A percentile compares a stretch with the other conserved stretches of the same genome.
phyloP scores from a whole-genome alignment of 257 asterid genomes.

The Handroanthus guayacan region DNA sequence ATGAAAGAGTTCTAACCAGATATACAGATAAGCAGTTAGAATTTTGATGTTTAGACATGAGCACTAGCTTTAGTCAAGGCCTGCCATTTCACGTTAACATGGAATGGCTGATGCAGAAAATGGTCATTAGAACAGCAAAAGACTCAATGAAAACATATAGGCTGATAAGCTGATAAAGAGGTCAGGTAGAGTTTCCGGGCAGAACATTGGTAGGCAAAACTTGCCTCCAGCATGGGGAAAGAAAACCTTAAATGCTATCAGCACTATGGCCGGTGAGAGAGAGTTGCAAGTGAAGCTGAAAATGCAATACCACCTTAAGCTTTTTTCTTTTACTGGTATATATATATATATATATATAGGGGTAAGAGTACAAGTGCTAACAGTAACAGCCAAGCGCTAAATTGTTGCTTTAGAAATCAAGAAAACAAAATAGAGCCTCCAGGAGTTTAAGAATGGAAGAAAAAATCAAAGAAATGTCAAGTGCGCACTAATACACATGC shows the following conservation, averaged over 20 bases:
- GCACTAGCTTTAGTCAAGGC: constrained; percentile 1
- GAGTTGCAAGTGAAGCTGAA: constrained; percentile 14
- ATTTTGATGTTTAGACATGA: not conserved
- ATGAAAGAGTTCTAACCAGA: not conserved
- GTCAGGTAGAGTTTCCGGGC: not conserved
- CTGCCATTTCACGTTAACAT: constrained; percentile 4
- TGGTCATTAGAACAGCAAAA: not conserved
- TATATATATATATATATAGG: not conserved
- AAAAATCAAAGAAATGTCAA: not conserved
- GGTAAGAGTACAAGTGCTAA: not conserved
- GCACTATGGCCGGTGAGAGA: constrained; percentile 7
- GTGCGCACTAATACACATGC: constrained; percentile 27
- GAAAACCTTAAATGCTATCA: not conserved
- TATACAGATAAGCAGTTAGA: constrained; percentile 21
- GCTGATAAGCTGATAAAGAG: not conserved
- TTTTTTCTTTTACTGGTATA: constrained; percentile 1
- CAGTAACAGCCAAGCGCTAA: not conserved
- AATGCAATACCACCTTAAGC: constrained; percentile 19
- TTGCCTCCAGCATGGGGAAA: not conserved
- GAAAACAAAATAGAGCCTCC: constrained; percentile 5
- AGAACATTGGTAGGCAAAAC: not conserved
- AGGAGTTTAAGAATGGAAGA: constrained; percentile 1
- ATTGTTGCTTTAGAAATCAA: not conserved
- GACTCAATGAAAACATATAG: not conserved
- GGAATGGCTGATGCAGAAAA: not conserved